phyloP scores from a whole-genome alignment of 163 green algal species.

The Chloromonas sp. region DNA sequence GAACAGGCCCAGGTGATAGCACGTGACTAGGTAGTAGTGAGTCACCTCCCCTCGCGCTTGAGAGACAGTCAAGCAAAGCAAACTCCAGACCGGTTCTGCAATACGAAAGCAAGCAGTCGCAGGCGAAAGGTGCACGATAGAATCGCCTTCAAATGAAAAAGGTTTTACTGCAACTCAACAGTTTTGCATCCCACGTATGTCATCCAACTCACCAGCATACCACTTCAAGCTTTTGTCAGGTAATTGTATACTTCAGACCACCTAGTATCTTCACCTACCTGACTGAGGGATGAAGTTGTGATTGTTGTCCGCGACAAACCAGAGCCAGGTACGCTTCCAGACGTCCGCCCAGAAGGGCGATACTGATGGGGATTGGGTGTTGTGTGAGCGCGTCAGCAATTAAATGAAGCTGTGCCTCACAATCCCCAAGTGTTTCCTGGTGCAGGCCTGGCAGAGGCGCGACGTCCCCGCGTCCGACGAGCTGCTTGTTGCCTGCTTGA shows the following conservation, averaged over 20 bases:
- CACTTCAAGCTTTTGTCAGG: no score
- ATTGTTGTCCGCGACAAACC: no score
- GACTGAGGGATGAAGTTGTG: no score
- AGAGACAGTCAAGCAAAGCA: not conserved
- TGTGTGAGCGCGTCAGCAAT: slow-evolving; percentile 32
- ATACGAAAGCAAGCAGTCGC: no score
- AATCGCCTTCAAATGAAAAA: not conserved
- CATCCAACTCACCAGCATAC: no score
- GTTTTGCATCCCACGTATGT: no score
- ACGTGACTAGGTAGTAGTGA: not conserved
- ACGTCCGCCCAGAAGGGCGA: slow-evolving; percentile 41
- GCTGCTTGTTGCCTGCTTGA: not conserved
- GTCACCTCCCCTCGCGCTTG: not conserved
- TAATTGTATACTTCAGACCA: slow-evolving; percentile 19
- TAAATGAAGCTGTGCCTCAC: slow-evolving; percentile 56
- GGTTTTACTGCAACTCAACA: no score
- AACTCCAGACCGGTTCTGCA: not conserved
- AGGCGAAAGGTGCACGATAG: not conserved
- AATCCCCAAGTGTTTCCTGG: slow-evolving; percentile 58
- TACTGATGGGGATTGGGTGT: slow-evolving; percentile 24
- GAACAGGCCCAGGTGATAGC: not conserved
- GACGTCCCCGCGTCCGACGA: slow-evolving; percentile 65
- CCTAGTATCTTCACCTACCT: no score
- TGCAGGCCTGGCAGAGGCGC: slow-evolving; percentile 85
- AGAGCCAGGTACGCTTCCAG: slow-evolving; percentile 56